These are phyloP conservation scores for Arabidopsis suecica DNA, from an alignment of 345 rosid genomes.

Conservation along the genomic window DNA sequence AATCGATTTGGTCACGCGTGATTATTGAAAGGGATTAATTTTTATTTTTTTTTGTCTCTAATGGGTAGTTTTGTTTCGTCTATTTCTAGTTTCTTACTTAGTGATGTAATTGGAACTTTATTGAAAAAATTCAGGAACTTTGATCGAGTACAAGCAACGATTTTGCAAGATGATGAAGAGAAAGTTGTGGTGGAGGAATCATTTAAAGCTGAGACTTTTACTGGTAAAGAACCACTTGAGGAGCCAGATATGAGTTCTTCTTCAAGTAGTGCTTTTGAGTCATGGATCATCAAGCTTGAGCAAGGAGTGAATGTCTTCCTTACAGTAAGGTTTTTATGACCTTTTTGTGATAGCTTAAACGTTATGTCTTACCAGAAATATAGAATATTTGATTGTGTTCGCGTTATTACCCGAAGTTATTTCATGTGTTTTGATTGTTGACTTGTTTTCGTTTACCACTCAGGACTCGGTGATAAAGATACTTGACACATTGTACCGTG, in stretches of 20 bases:
- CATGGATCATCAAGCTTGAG: conserved; percentile 73
- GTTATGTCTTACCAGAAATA: neutral
- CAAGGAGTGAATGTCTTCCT: conserved; percentile 82
- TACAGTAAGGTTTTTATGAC: conserved; percentile 53
- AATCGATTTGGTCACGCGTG: neutral
- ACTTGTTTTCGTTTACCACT: conserved; percentile 1
- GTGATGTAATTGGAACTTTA: too few species aligned
- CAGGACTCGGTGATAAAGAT: conserved; percentile 92
- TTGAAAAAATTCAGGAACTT: conserved; percentile 44
- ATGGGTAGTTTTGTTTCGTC: neutral
- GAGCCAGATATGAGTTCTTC: conserved; percentile 45
- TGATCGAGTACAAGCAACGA: conserved; percentile 56
- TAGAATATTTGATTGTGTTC: neutral
- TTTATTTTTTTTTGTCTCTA: neutral
- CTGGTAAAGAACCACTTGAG: conserved; percentile 38
- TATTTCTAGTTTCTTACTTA: too few species aligned
- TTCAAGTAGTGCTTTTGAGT: conserved; percentile 51
- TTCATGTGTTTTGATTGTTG: neutral
- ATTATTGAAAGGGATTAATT: neutral
- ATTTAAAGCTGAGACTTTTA: conserved; percentile 55
- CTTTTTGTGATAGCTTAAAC: neutral
- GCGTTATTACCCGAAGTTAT: neutral
- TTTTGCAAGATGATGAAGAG: conserved; percentile 75
- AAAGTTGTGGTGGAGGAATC: conserved; percentile 72
- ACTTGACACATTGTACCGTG: conserved; percentile 82